These are phyloP conservation scores for Symbiodinium pilosum DNA, from an alignment of 73 alveolate species.

Conservation along the genomic window DNA sequence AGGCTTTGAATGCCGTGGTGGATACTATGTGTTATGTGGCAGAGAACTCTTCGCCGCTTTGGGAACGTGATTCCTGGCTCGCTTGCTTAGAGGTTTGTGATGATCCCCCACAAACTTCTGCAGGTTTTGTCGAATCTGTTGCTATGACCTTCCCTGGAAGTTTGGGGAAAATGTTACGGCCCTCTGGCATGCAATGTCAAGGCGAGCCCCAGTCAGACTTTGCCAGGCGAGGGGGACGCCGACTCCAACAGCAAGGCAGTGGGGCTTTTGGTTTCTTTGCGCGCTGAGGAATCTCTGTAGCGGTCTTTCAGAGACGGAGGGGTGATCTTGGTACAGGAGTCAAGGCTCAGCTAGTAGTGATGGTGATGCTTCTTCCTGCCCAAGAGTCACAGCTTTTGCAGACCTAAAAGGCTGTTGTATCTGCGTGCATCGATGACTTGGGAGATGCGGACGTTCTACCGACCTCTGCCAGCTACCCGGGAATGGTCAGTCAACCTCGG, in stretches of 20 bases:
- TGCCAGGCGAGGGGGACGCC: background rate
- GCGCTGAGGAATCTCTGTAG: no score
- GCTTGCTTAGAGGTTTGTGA: no score
- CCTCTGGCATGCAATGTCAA: no score
- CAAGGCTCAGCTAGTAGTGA: no score
- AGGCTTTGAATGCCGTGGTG: conserved; percentile 69
- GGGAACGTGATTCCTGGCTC: conserved; percentile 33
- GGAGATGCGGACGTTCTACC: background rate
- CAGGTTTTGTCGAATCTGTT: background rate
- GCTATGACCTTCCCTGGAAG: background rate
- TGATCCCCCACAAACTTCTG: no score
- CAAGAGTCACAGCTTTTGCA: no score
- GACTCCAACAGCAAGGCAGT: background rate
- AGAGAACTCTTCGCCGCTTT: conserved; percentile 22
- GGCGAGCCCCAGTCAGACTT: no score
- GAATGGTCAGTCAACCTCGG: no score
- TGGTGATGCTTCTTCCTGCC: no score
- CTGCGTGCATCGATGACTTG: background rate
- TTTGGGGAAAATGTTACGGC: no score
- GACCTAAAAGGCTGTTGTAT: background rate
- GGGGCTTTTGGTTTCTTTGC: background rate
- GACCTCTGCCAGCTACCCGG: background rate
- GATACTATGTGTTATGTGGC: conserved; percentile 27
- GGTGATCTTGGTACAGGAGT: no score
- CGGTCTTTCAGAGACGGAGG: no score